Percentiles rank a stretch among this genome's conserved stretches.
These are phyloP conservation scores for Brassica nigra DNA, from an alignment of 345 rosid species.

Conservation along the genomic window DNA sequence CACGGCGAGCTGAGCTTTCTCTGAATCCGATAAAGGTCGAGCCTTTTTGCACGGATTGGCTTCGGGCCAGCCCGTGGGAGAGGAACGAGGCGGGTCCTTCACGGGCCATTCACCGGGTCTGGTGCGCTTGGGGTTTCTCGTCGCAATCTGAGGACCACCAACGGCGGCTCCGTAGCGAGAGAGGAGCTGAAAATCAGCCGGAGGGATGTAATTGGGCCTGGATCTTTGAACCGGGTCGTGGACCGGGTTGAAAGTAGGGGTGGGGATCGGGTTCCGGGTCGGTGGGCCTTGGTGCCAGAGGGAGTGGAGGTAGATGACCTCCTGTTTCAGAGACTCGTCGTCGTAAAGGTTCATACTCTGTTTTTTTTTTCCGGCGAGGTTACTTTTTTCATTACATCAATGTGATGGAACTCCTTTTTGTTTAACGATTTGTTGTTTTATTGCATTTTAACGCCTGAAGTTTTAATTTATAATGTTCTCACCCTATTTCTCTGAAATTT, in stretches of 20 bases:
- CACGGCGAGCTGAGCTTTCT: constrained; percentile 38
- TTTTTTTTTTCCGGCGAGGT: neutral
- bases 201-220: constrained; percentile 35
- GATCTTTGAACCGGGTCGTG: constrained; percentile 35
- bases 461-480: neutral
- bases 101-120: constrained; percentile 49
- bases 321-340: constrained; percentile 56
- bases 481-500: neutral
- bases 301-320: constrained; percentile 70
- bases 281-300: constrained; percentile 87
- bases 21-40: constrained; percentile 33
- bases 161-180: constrained; percentile 32
- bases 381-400: neutral
- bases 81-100: constrained; percentile 10
- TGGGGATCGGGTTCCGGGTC: constrained; percentile 37
- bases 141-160: too few relatives aligned
- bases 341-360: constrained; percentile 49
- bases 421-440: neutral
- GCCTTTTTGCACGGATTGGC: constrained; percentile 29
- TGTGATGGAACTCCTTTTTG: neutral
- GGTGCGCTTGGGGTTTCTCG: constrained; percentile 20
- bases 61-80: constrained; percentile 42
- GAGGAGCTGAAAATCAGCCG: constrained; percentile 37
- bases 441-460: constrained; percentile 8
- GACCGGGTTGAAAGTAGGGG: constrained; percentile 32